Conservation (phyloP, 176 grass and related monocot genomes). For the Oryza punctata region DNA sequence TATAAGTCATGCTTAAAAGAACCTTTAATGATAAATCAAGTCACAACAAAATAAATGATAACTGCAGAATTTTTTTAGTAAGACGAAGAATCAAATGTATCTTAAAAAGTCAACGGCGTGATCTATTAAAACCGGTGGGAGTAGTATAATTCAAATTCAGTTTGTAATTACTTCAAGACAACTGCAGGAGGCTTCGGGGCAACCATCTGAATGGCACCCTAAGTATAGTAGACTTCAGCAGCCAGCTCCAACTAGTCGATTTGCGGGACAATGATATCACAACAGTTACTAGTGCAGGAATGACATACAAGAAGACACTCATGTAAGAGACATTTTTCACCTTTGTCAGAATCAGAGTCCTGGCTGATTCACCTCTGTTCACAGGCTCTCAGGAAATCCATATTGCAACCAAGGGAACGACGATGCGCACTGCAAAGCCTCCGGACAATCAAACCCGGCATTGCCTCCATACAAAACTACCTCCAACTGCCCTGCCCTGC, state of each 20-base stretch:
- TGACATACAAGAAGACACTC: constrained; percentile 46
- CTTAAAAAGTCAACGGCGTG: too few relatives aligned
- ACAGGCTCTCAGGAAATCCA: constrained; percentile 72
- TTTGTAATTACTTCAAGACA: background rate
- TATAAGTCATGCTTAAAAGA: too few relatives aligned
- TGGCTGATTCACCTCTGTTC: background rate
- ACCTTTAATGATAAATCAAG: too few relatives aligned
- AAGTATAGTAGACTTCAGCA: constrained; percentile 47
- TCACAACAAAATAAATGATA: too few relatives aligned
- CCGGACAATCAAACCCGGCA: constrained; percentile 26
- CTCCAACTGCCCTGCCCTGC: constrained; percentile 37
- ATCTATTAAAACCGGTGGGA: too few relatives aligned
- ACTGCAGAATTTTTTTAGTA: too few relatives aligned
- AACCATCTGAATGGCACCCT: constrained; percentile 80
- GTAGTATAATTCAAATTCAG: background rate
- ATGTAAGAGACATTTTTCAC: constrained; percentile 49
- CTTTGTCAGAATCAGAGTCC: background rate
- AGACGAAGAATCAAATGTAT: too few relatives aligned
- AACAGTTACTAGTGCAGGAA: constrained; percentile 9
- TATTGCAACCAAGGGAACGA: constrained; percentile 40
- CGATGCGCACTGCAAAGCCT: constrained; percentile 45
- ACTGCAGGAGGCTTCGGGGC: constrained; percentile 58
- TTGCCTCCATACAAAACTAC: constrained; percentile 47
- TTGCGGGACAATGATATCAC: constrained; percentile 58
- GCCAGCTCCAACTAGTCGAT: constrained; percentile 68